Evolutionary conservation across 179 eudicot species (phyloP).

Genomic region (Silene vulgaris): DNA sequence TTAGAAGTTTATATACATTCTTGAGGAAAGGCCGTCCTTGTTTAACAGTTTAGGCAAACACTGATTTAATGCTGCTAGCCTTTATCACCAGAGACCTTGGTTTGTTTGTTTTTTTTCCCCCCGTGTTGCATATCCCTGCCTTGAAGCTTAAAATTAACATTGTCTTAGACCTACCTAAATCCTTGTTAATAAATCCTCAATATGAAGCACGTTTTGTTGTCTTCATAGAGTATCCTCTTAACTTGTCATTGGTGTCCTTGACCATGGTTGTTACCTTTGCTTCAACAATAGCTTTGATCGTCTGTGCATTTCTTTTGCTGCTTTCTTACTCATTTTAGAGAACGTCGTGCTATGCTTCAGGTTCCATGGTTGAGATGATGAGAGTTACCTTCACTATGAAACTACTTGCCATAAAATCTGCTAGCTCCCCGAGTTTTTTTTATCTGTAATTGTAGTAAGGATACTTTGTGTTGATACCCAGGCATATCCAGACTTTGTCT

Average conservation of each 20-base stretch:
- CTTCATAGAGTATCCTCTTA: neutral
- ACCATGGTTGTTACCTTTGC: neutral
- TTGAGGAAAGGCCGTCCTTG: neutral
- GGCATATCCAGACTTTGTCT: neutral
- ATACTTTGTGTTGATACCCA: neutral
- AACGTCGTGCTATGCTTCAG: neutral
- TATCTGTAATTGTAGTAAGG: neutral
- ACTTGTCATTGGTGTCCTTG: neutral
- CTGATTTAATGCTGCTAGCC: neutral
- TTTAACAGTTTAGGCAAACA: slow-evolving; percentile 2
- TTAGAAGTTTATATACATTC: neutral
- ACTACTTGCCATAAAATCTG: neutral
- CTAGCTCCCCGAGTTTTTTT: neutral
- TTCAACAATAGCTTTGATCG: neutral
- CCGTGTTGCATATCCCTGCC: neutral
- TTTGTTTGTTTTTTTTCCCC: too few relatives aligned
- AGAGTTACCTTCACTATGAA: neutral
- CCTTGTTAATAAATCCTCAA: neutral
- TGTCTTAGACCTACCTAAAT: neutral
- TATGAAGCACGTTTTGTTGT: neutral
- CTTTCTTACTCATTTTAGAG: neutral
- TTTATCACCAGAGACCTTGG: neutral
- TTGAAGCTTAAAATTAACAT: neutral
- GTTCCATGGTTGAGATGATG: neutral
- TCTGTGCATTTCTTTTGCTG: neutral